These are phyloP conservation scores for Talaromyces amestolkiae DNA, from an alignment of 2,329 filamentous ascomycete genomes.

Conservation along the genomic window DNA sequence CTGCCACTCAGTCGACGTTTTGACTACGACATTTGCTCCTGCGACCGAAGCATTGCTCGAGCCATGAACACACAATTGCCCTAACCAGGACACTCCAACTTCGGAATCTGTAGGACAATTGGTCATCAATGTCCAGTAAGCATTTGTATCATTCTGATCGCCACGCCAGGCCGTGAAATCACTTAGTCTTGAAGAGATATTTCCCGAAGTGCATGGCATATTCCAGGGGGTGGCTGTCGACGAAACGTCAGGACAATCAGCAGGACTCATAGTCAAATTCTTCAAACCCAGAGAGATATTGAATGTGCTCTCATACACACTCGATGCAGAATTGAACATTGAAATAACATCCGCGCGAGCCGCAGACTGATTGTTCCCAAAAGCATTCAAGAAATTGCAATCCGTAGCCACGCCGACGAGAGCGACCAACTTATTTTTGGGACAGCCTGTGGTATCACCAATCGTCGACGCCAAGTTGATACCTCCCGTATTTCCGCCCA, in stretches of 20 bases:
- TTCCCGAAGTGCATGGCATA: conserved; percentile 57
- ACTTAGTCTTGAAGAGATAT: conserved; percentile 76
- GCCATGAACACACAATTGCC: conserved; percentile 71
- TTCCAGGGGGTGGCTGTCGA: conserved; percentile 78
- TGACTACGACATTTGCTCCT: conserved; percentile 84
- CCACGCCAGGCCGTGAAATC: conserved; percentile 89
- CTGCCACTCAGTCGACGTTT: conserved; percentile 84
- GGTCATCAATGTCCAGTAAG: conserved; percentile 88
- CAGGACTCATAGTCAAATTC: conserved; percentile 73
- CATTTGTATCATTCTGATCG: conserved; percentile 71
- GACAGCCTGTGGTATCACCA: conserved; percentile 79
- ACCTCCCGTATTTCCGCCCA: conserved; percentile 71
- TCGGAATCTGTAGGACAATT: conserved; percentile 78
- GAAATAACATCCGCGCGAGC: conserved; percentile 73
- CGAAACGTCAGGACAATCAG: conserved; percentile 67
- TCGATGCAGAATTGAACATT: conserved; percentile 81
- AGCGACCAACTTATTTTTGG: conserved; percentile 84
- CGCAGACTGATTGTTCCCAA: conserved; percentile 64
- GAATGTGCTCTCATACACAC: conserved; percentile 84
- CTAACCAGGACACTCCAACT: conserved; percentile 90
- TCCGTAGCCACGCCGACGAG: conserved; percentile 90
- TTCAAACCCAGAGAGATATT: conserved; percentile 90
- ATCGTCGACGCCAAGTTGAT: conserved; percentile 77
- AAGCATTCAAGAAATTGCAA: conserved; percentile 54
- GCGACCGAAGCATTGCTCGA: conserved; percentile 59